A percentile compares a stretch with the other conserved stretches of the same genome.
Evolutionary conservation across 768 basidiomycete species (phyloP).

Genomic region (Agrocybe pediades): DNA sequence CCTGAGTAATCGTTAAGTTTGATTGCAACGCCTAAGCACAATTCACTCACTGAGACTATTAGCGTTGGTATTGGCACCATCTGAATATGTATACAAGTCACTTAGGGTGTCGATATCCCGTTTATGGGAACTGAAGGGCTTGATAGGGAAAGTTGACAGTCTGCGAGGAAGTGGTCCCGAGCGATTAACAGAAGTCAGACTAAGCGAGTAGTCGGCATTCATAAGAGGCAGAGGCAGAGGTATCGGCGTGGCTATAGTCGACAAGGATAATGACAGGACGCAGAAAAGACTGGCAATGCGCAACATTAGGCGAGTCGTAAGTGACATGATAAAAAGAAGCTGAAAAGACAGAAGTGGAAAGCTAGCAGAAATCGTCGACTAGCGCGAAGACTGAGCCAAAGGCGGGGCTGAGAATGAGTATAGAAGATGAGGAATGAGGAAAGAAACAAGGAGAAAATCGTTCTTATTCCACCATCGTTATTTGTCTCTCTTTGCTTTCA

Average conservation of each 20-base stretch:
- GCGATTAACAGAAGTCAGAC: conserved; percentile 20
- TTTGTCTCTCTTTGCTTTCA: conserved; percentile 19
- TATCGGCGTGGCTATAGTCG: conserved; percentile 39
- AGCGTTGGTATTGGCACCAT: conserved; percentile 13
- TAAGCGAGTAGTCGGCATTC: conserved; percentile 30
- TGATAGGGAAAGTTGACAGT: background rate
- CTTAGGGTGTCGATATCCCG: background rate
- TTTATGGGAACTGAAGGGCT: background rate
- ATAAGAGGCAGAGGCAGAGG: conserved; percentile 32
- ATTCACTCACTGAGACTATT: conserved; percentile 30
- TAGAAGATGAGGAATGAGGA: conserved; percentile 8
- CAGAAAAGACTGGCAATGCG: conserved; percentile 39
- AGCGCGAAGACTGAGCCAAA: conserved; percentile 14
- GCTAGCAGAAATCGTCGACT: conserved; percentile 16
- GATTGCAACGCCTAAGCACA: background rate
- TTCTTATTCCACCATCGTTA: conserved; percentile 2
- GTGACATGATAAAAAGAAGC: conserved; percentile 25
- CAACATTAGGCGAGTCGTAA: conserved; percentile 30
- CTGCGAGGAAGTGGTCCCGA: conserved; percentile 9
- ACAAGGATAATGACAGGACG: conserved; percentile 27
- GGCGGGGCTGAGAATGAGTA: conserved; percentile 7
- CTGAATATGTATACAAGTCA: background rate
- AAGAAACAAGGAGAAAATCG: background rate
- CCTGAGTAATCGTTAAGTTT: conserved; percentile 22
- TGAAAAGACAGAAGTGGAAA: conserved; percentile 15